phyloP scores from a whole-genome alignment of 164 flowering plant genomes.

The Tetrastigma voinierianum region DNA sequence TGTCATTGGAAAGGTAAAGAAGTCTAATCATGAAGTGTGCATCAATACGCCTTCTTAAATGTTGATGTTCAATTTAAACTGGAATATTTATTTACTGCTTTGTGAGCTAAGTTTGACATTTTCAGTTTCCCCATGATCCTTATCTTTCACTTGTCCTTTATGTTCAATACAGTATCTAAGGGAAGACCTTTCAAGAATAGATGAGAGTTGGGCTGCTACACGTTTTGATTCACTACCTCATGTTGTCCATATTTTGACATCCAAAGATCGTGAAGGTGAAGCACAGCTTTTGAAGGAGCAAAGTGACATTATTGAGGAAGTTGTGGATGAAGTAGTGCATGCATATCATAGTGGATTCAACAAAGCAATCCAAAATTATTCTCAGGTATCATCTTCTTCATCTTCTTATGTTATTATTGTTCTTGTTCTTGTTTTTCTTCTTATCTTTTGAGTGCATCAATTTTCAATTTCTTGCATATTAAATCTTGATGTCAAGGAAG shows the following conservation, averaged over 20 bases:
- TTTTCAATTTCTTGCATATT: no score
- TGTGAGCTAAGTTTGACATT: background rate
- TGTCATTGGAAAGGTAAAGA: no score
- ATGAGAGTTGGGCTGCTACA: conserved; percentile 91
- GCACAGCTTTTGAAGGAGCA: conserved; percentile 76
- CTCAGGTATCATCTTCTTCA: conserved; percentile 59
- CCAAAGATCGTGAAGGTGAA: conserved; percentile 90
- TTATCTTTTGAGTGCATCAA: background rate
- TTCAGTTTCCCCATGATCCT: background rate
- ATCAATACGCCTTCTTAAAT: no score
- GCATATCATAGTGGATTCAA: conserved; percentile 97
- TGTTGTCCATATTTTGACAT: conserved; percentile 94
- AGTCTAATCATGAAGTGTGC: no score
- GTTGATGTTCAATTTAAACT: no score
- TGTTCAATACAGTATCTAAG: conserved; percentile 57
- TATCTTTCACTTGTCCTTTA: background rate
- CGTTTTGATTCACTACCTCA: conserved; percentile 98
- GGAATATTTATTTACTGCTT: no score
- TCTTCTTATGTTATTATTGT: background rate
- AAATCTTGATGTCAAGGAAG: no score
- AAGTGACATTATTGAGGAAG: conserved; percentile 91
- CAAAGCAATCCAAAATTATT: conserved; percentile 98
- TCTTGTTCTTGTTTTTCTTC: background rate
- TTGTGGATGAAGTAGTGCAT: no score
- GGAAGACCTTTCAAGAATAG: conserved; percentile 71